Evolutionary conservation across 306 rosid species (phyloP).

Genomic region (Canavalia gladiata): DNA sequence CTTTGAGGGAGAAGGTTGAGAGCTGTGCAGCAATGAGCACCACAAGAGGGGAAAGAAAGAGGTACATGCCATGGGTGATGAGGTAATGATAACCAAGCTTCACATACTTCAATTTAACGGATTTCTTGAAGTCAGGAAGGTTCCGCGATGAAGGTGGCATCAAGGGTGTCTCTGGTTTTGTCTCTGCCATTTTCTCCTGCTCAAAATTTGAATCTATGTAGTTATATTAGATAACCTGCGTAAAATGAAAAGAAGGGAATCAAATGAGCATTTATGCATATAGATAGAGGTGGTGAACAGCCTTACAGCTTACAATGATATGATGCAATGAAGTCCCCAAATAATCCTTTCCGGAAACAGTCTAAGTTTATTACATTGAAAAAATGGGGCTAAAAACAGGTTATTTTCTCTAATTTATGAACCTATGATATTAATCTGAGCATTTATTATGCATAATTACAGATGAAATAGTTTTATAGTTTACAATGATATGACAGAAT

Average conservation of each 20-base stretch:
- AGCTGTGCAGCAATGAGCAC: slow-evolving; percentile 76
- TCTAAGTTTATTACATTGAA: too few species aligned
- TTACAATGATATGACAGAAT: too few species aligned
- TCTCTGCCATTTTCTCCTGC: slow-evolving; percentile 69
- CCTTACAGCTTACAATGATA: neutral
- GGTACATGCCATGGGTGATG: slow-evolving; percentile 86
- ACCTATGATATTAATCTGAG: too few species aligned
- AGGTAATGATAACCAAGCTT: slow-evolving; percentile 91
- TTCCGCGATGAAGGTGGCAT: slow-evolving; percentile 60
- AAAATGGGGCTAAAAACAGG: too few species aligned
- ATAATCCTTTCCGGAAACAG: neutral
- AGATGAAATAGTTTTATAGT: too few species aligned
- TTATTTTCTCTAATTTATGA: too few species aligned
- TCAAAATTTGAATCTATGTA: slow-evolving; percentile 30
- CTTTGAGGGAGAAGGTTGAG: slow-evolving; percentile 72
- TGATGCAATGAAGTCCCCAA: neutral
- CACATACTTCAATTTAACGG: slow-evolving; percentile 81
- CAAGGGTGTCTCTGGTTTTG: slow-evolving; percentile 64
- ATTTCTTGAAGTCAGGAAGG: slow-evolving; percentile 84
- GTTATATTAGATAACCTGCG: neutral
- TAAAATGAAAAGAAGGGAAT: neutral
- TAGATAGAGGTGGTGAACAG: neutral
- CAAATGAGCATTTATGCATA: neutral
- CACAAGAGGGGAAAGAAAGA: slow-evolving; percentile 74
- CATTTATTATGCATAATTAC: too few species aligned